Base-by-base conservation (phyloP, 2,329 filamentous ascomycete genomes). In the Paracoccidioides brasiliensis region DNA sequence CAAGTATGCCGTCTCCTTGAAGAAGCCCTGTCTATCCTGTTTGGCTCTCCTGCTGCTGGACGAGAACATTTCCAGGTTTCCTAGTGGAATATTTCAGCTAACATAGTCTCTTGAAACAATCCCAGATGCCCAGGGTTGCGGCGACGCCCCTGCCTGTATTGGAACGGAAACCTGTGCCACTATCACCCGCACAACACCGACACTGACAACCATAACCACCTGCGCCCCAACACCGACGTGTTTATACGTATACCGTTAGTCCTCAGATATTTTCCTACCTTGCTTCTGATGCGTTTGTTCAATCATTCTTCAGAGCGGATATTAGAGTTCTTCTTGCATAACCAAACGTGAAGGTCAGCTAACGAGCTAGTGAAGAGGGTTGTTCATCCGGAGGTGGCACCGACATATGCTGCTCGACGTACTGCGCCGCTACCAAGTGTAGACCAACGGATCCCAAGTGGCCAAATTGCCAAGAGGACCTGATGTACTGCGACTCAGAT, bases 361-460 rank as follows among this genome's bases (percentile, higher is more conserved):
- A 35, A 52, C 38, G 42, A 10, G 33, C 28, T 28, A 14, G 14
- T 30, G 14, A 38, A 52, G 50, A 41, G 50, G 38, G 22, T 12
- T 52, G 50, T 42, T n/a, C 38, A 12, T 52, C 50, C 8, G 50
- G 50, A 12, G 50, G 50, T 32, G 50, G 50, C 22, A 4, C 15
- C 22, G 37, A 14, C 12, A 32, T 52, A 32, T 52, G 50, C 38
- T 52, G 50, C 28, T 52, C 50, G 30, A n/a, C 15, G 6, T 52
- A 52, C 50, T 52, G 50, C 14, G 50, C 50, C 15, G 50, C 50
- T 33, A 52, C 50, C 50, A 52, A 52, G n/a, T 52, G 50, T 38
- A 41, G 50, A 33, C 38, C 38, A 9, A 52, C 50, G 14, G 50
- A 52, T 30, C 50, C 50, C 37, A 52, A 52, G 50, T 52, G 50